These are phyloP conservation scores for Lathyrus sativus DNA, from an alignment of 306 rosid species.

Conservation along the genomic window DNA sequence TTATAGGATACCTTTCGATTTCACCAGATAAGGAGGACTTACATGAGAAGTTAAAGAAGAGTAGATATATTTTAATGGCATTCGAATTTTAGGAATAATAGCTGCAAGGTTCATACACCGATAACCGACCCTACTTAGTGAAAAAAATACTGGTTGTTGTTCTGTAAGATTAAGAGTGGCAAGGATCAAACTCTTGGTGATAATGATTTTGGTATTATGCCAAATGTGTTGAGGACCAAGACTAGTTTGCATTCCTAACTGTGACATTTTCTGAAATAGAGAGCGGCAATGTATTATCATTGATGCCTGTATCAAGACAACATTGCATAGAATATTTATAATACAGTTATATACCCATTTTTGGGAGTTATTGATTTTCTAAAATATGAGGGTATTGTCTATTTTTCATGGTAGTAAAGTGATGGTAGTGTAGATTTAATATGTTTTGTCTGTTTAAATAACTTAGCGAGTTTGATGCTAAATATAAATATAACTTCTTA, in stretches of 20 bases:
- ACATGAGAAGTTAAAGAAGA: constrained; percentile 2
- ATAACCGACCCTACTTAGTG: background rate
- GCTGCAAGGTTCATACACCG: constrained; percentile 3
- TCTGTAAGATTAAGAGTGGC: background rate
- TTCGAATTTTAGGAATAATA: background rate
- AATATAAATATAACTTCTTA: constrained; percentile 41
- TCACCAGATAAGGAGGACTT: background rate
- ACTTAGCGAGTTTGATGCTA: constrained; percentile 40
- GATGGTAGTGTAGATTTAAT: constrained; percentile 21
- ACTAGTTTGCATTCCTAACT: constrained; percentile 4
- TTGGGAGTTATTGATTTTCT: background rate
- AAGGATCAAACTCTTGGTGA: constrained; percentile 24
- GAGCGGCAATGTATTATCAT: constrained; percentile 15
- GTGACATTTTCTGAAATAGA: constrained; percentile 23
- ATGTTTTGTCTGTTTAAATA: background rate
- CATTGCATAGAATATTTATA: background rate
- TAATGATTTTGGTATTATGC: constrained; percentile 1
- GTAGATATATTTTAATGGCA: background rate
- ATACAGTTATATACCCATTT: background rate
- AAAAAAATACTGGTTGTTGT: background rate
- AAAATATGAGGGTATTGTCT: constrained; percentile 6
- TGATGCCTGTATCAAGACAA: too few species aligned
- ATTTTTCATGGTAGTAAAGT: constrained; percentile 18
- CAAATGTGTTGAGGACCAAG: background rate
- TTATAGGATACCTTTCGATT: background rate